Evolutionary conservation across 2,329 filamentous ascomycete species (phyloP), one percentile per base, ranked within the genome.

Genomic region (Botrytis aclada): DNA sequence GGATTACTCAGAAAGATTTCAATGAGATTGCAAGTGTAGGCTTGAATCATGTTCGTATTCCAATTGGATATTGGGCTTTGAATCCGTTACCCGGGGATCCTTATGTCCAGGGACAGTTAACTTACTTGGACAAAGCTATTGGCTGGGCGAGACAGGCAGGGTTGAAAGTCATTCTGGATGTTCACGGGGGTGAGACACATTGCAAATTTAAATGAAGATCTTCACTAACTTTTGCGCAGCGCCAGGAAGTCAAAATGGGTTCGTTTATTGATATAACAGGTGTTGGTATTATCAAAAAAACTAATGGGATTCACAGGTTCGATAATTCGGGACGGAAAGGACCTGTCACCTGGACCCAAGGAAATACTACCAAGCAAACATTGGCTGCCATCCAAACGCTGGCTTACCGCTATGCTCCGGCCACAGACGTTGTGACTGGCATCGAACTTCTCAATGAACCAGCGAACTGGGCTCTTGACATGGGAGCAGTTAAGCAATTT

Each of bases 61-160:
- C 89, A 2, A 84, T 92, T 69, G 89, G 89, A 9, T 91, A 91
- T 79, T 92, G 89, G 89, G 88, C 89, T 47, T 81, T 89, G 18
- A 82, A 84, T 62, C 85, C 85, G 2, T 80, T 85, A 41, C 80
- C 84, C 10, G 86, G 84, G 10, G 88, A 90, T 70, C 88, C 88
- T 29, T 91, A 88, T 76, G 86, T 91, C 9, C 84, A 88, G 77
- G 89, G 89, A 56, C 89, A 90, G 74, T 84, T 90, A 63, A 81
- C 85, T 25, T 84, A 86, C 77, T 83, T 92, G 16, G 87, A 89
- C 73, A 78, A 85, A 74, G 87, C 89, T 37, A 83, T 91, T 72
- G 80, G 82, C 74, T 90, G 90, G 87, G 90, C 90, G 18, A 81
- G 85, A 73, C 82, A 79, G 62, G 84, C 86, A 62, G 87, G 87